Evolutionary conservation across 106 monocot species (phyloP).

Genomic region (Alisma plantagoaquatica): DNA sequence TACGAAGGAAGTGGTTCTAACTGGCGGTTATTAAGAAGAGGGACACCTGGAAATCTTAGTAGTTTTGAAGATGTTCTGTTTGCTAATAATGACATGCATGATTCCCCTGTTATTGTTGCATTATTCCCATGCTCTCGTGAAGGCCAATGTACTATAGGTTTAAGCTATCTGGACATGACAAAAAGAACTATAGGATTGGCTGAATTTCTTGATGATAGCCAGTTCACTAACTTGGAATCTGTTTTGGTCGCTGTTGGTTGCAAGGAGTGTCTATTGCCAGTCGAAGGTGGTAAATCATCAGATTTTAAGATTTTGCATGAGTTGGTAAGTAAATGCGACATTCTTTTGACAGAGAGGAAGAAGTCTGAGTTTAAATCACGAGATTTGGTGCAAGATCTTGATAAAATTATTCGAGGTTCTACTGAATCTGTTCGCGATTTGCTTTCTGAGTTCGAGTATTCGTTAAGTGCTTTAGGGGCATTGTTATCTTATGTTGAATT

Average conservation of each 20-base stretch:
- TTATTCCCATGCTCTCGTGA: constrained; percentile 60
- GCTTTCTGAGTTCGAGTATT: constrained; percentile 69
- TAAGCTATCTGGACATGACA: constrained; percentile 82
- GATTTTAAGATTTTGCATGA: constrained; percentile 47
- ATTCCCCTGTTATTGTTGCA: constrained; percentile 80
- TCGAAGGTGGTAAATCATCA: constrained; percentile 52
- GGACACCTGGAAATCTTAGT: constrained; percentile 90
- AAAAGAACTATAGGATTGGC: constrained; percentile 67
- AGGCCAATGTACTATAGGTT: constrained; percentile 63
- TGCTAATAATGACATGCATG: constrained; percentile 99
- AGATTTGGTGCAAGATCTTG: constrained; percentile 88
- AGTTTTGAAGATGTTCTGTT: constrained; percentile 96
- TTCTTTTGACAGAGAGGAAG: constrained; percentile 81
- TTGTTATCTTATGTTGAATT: constrained; percentile 79
- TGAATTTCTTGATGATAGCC: constrained; percentile 92
- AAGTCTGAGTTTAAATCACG: constrained; percentile 90
- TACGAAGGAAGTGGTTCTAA: constrained; percentile 98
- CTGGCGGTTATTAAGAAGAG: constrained; percentile 74
- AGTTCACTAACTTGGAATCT: constrained; percentile 88
- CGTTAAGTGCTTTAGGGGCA: constrained; percentile 74
- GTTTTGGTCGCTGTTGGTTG: constrained; percentile 92
- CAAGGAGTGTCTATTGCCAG: constrained; percentile 83
- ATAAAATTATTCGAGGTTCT: constrained; percentile 77
- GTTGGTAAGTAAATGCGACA: constrained; percentile 56
- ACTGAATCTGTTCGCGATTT: constrained; percentile 85